Evolutionary conservation across 257 asterid species (phyloP).

Genomic region (Solanum bukasovii): DNA sequence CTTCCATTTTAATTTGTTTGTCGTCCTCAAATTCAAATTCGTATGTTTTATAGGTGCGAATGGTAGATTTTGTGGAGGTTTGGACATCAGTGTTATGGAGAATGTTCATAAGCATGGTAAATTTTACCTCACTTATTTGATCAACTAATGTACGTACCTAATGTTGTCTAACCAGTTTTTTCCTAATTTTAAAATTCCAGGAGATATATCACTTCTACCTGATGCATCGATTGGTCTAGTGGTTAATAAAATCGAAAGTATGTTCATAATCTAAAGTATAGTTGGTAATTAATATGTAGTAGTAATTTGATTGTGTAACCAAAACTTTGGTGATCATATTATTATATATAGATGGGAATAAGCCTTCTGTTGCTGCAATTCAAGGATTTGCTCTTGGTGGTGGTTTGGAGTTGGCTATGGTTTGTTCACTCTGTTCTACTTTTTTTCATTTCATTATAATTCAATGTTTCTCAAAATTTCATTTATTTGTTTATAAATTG

Average conservation of each 20-base stretch:
- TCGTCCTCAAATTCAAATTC: background rate
- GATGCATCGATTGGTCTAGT: slow-evolving; percentile 19
- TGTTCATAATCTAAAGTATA: background rate
- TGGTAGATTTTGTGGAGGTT: slow-evolving; percentile 4
- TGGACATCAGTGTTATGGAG: background rate
- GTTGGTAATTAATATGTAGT: background rate
- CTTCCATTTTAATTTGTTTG: background rate
- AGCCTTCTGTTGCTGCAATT: slow-evolving; percentile 65
- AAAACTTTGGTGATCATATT: background rate
- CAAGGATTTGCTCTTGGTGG: slow-evolving; percentile 63
- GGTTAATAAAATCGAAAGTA: slow-evolving; percentile 46
- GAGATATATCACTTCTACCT: background rate
- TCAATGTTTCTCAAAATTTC: background rate
- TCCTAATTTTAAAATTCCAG: background rate
- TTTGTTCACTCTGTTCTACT: slow-evolving; percentile 13
- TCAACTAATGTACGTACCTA: background rate
- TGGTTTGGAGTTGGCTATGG: slow-evolving; percentile 59
- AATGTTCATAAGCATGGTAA: slow-evolving; percentile 4
- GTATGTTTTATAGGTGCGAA: background rate
- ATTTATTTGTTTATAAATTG: background rate
- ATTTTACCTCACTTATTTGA: background rate
- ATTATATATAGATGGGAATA: slow-evolving; percentile 26
- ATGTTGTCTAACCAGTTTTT: background rate
- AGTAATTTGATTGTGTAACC: background rate
- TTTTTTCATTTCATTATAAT: background rate